Evolutionary conservation across 2,329 filamentous ascomycete genomes (phyloP), one percentile per base, ranked within the genome.

Genomic region (Botryosphaeria dothidea): DNA sequence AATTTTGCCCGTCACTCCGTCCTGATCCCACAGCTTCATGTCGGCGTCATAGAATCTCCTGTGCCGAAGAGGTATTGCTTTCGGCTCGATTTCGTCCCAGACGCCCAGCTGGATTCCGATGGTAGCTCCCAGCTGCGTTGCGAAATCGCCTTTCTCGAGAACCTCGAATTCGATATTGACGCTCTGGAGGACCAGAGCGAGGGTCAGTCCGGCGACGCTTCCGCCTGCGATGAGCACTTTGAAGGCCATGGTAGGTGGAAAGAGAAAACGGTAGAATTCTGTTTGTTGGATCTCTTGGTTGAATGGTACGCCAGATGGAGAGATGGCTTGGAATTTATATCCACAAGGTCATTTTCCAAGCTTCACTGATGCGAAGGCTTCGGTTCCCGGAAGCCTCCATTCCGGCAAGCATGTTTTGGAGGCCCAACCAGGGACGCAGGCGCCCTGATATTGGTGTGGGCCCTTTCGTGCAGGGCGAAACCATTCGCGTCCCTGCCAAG

Each of bases 91-190:
- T 1, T 54, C 49, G 1, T 54, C 29, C n/a, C 49, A 36, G 3
- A 54, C 66, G 7, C 70, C 71, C 21, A 71, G 67, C n/a, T 72
- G 34, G 1, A 72, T 17, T 1, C 63, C 69, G 13, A 72, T 68
- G 19, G 60, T 36, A 19, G 60, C 60, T 9, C 60, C 60, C 17
- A 46, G 27, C 17, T 62, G 45, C 23, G 48, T 34, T 3, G 29
- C 48, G 21, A 62, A 23, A 15, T 62, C 60, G 17, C 60, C 60
- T 31, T 48, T 45, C 29, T 62, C 58, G 23, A 62, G 43, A 5
- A 62, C n/a, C 13, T 48, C 43, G 23, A 23, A 62, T 27, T 62
- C 58, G 17, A 62, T 31, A 17, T 41, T 41, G 6, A 41, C 43
- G 21, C 41, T 17, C 27, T 62, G 25, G 38, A 62, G 43, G 9